Evolutionary conservation across 441 rosid species (phyloP), one percentile per base, ranked within the genome.

Genomic region (Kokia cookei): DNA sequence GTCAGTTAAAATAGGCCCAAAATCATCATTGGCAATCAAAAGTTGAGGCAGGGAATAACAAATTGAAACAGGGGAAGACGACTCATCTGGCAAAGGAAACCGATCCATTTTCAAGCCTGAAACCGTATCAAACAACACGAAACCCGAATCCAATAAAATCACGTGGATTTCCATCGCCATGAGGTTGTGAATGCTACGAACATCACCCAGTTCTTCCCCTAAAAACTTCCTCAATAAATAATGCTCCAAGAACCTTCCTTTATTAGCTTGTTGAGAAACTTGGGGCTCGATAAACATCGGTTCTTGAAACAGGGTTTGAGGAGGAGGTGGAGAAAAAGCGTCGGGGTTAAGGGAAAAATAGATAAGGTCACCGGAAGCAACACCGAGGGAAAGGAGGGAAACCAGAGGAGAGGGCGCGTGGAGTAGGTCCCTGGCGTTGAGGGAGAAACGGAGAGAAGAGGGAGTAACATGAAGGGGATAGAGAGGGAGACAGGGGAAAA

Each of bases 291-390:
- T 19, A 11, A 35, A 60, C 5, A 37, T 65, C 42, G 75, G 43
- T 3, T 22, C 69, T 22, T 22, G 72, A 62, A 69, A 26, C 7
- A 55, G 26, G 72, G 55, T 64, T 37, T 26, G 35, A 58, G 62
- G 73, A 17, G 55, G 26, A 45, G 11, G 29, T 10, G 69, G 64
- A 15, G 76, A 32, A 65, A 84, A 81, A 5, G 69, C 76, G 24
- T 66, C 58, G 15, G 82, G 81, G 65, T 69, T 27, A 13, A 73
- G 72, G 62, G 95, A 82, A 84, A 77, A 90, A 70, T 85, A 91
- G 60, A 92, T 45, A 2, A 91, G 87, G 79, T 95, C 98, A 48
- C 97, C 94, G 54, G 93, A 73, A n/a, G 91, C 71, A 14, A 93
- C 76, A n/a, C 97, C 93, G 12, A 89, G 86, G 26, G 91, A 86